These are phyloP conservation scores for Obelidium mucronatum DNA, from an alignment of 192 early-diverging fungal genomes.

Conservation along the genomic window DNA sequence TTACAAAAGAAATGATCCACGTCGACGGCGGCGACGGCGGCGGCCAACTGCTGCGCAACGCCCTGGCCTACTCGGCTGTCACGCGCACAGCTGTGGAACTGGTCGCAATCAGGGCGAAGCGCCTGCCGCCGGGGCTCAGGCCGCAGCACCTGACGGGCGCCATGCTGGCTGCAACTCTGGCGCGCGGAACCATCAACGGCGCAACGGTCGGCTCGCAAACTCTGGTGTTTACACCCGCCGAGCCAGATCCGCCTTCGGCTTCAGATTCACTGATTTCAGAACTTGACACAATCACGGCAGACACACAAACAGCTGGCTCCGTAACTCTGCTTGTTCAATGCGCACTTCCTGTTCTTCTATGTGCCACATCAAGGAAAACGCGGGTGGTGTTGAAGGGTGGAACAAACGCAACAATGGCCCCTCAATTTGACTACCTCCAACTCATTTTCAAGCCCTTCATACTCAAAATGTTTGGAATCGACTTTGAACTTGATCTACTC, in stretches of 20 bases:
- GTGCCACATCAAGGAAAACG: background rate
- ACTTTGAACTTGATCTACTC: background rate
- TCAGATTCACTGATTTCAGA: no score
- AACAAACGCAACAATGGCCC: conserved; percentile 37
- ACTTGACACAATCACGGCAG: no score
- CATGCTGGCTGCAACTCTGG: conserved; percentile 34
- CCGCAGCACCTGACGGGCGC: conserved; percentile 52
- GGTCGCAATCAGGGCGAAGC: conserved; percentile 1
- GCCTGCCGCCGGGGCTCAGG: conserved; percentile 32
- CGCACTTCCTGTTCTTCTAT: conserved; percentile 41
- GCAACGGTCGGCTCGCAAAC: conserved; percentile 20
- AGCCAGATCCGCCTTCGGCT: background rate
- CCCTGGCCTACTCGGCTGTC: background rate
- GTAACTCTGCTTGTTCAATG: conserved; percentile 50
- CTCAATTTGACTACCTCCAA: conserved; percentile 38
- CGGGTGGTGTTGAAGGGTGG: conserved; percentile 45
- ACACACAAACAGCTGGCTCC: conserved; percentile 40
- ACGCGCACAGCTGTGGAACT: background rate
- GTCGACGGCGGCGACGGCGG: background rate
- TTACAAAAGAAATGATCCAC: no score
- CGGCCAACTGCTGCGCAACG: background rate
- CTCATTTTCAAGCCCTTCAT: conserved; percentile 18
- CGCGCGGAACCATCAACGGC: no score
- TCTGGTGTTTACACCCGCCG: background rate
- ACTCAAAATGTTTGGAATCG: background rate